Evolutionary conservation across 495 filamentous ascomycete species (phyloP), one percentile per base, ranked within the genome.

Genomic region (Talaromyces proteolyticus): DNA sequence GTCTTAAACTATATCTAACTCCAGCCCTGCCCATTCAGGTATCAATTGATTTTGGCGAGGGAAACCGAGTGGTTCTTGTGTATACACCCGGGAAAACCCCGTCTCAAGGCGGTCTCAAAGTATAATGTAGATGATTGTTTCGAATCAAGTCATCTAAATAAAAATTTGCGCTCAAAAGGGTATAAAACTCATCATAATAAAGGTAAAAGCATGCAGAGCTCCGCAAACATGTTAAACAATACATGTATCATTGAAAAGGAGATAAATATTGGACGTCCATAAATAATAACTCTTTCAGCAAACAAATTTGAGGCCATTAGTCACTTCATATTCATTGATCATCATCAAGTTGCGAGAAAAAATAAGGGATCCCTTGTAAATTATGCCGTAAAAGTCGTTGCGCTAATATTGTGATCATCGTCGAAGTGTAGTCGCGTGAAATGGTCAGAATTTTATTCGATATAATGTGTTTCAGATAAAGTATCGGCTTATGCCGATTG

Each of bases 11-110:
- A n/a, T n/a, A n/a, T n/a, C n/a, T n/a, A 34, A 34, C 8, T 22
- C 19, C 38, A 41, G 47, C 8, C 19, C 20, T 49, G 47, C 47
- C 47, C 21, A 41, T 49, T 49, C 6, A 7, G 47, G 47, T 23
- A 16, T 41, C 22, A 26, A n/a, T n/a, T n/a, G n/a, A n/a, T n/a
- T n/a, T n/a, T n/a, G n/a, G 47, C 47, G 37, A 49, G 47, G 37
- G 12, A 37, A 49, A 49, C 47, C 47, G 47, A 14, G 16, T 41
- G 47, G 47, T 49, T 49, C 47, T 49, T 49, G 34, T 49, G 47
- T 40, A 6, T 17, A 7, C 7, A 49, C 37, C 10, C 37, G 26
- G 47, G 47, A 17, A 49, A 49, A 49, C 47, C 47, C 40, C 47
- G 16, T 34, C 29, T 34, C 29, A 34, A 34, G 14, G 29, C 1